A percentile compares a stretch with the other conserved stretches of the same genome.
phyloP scores from a whole-genome alignment of 2,329 filamentous ascomycete species.

The Epichloe coenophiala region DNA sequence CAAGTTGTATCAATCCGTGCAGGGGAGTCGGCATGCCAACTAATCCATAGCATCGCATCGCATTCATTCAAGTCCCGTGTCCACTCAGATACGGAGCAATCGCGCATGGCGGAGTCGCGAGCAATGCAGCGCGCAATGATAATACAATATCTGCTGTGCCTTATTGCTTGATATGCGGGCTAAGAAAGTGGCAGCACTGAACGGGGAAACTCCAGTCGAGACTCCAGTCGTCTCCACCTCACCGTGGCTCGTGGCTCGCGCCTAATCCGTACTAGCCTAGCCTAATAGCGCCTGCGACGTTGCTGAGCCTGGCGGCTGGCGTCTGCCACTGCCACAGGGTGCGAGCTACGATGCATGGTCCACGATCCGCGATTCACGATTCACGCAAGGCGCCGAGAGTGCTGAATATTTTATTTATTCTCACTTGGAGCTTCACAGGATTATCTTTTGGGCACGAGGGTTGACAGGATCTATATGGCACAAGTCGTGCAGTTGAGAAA shows the following conservation, averaged over 20 bases:
- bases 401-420: too few relatives aligned
- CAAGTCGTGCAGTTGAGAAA: too few relatives aligned
- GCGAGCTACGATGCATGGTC: neutral
- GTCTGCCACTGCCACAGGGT: neutral
- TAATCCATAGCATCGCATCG: too few relatives aligned
- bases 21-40: too few relatives aligned
- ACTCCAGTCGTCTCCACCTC: neutral
- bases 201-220: neutral
- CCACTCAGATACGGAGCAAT: neutral
- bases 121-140: neutral
- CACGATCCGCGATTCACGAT: neutral
- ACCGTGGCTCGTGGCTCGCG: neutral
- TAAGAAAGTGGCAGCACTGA: neutral
- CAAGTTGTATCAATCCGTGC: too few relatives aligned
- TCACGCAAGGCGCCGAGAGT: too few relatives aligned
- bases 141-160: too few relatives aligned
- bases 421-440: too few relatives aligned
- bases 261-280: neutral
- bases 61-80: too few relatives aligned
- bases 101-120: neutral
- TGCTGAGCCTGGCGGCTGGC: constrained; percentile 7
- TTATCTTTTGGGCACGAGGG: too few relatives aligned
- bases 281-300: constrained; percentile 3
- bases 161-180: too few relatives aligned
- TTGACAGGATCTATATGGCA: too few relatives aligned